These are phyloP conservation scores for Colletotrichum spaethianum DNA, from an alignment of 2,329 filamentous ascomycete genomes.

Conservation along the genomic window DNA sequence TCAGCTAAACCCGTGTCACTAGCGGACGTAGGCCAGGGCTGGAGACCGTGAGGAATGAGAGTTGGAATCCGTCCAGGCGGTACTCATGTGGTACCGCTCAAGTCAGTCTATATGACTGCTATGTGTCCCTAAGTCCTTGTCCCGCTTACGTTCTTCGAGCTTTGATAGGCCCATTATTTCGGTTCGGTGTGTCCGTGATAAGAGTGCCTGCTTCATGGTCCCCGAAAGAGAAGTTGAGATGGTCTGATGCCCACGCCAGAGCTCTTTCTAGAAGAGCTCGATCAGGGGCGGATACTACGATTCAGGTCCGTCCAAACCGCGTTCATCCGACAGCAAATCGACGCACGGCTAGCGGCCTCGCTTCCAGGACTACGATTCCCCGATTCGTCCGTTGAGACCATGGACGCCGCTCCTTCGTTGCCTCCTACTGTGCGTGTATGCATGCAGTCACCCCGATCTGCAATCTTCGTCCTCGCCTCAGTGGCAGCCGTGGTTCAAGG, in stretches of 20 bases:
- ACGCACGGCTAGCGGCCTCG: neutral
- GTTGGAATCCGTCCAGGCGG: neutral
- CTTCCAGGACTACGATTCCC: neutral
- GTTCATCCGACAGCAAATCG: neutral
- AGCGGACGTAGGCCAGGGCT: neutral
- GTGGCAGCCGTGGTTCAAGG: neutral
- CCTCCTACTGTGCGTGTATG: neutral
- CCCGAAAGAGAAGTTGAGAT: too few species aligned
- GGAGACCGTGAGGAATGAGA: neutral
- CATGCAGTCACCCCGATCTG: neutral
- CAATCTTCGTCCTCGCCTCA: neutral
- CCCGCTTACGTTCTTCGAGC: neutral
- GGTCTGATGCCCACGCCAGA: neutral
- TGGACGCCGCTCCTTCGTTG: neutral
- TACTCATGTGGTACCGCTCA: slow-evolving; percentile 16
- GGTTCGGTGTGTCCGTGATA: neutral
- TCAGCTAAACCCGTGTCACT: neutral
- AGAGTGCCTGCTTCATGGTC: neutral
- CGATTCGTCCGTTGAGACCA: neutral
- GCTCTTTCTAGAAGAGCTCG: neutral
- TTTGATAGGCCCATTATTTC: neutral
- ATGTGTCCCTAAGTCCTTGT: neutral
- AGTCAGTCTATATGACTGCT: neutral
- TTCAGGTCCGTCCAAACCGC: neutral
- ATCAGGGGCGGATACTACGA: neutral